These are phyloP conservation scores for Lophium mytilinum DNA, from an alignment of 495 filamentous ascomycete species.

Conservation along the genomic window DNA sequence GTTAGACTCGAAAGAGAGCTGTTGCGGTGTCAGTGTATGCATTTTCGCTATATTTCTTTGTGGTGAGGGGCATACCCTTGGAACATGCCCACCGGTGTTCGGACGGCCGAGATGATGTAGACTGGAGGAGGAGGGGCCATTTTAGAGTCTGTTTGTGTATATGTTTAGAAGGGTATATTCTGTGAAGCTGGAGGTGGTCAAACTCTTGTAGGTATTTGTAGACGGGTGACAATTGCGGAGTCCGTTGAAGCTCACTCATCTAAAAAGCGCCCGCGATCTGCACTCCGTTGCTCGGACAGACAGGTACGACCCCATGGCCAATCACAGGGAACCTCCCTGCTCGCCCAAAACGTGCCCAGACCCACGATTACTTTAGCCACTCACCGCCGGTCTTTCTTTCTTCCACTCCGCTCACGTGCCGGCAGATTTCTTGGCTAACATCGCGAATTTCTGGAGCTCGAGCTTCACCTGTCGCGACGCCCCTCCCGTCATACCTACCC, in stretches of 20 bases:
- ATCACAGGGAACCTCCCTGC: too few species aligned
- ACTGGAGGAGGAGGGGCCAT: conserved; percentile 69
- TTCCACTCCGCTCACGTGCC: background rate
- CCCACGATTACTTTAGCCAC: too few species aligned
- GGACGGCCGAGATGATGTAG: conserved; percentile 87
- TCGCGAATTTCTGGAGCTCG: conserved; percentile 17
- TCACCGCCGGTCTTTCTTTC: background rate
- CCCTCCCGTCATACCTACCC: background rate
- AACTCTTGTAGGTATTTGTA: background rate
- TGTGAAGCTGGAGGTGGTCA: too few species aligned
- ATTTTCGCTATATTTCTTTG: background rate
- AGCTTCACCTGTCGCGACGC: background rate
- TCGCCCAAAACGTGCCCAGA: too few species aligned
- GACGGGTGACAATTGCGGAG: background rate
- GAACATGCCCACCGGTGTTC: conserved; percentile 90
- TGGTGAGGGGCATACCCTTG: conserved; percentile 57
- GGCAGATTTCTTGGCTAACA: background rate
- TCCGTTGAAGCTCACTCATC: conserved; percentile 1
- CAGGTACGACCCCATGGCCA: too few species aligned
- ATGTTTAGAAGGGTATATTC: too few species aligned
- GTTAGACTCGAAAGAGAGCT: conserved; percentile 79
- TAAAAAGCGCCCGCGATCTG: too few species aligned
- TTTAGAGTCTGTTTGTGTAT: background rate
- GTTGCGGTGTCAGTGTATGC: conserved; percentile 17
- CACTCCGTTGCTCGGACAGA: too few species aligned